Evolutionary conservation across 495 filamentous ascomycete species (phyloP).

Genomic region (Aspergillus sclerotioniger): DNA sequence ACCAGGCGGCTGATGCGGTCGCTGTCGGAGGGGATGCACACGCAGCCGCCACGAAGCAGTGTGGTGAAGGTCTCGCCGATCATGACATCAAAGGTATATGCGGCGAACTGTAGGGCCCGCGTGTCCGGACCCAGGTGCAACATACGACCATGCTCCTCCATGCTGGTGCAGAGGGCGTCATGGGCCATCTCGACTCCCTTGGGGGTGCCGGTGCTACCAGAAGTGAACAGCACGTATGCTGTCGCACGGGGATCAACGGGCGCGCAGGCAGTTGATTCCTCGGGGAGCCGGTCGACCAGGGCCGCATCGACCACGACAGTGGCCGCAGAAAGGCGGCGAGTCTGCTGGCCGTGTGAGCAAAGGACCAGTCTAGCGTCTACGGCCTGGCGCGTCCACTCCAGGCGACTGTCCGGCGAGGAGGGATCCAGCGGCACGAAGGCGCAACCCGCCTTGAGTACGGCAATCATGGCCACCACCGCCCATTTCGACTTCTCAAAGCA

Average conservation of each 20-base stretch:
- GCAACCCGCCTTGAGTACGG: slow-evolving; percentile 47
- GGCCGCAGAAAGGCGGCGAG: not conserved
- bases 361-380: slow-evolving; percentile 43
- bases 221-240: slow-evolving; percentile 36
- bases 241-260: slow-evolving; percentile 2
- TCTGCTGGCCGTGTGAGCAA: slow-evolving; percentile 28
- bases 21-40: slow-evolving; percentile 34
- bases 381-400: slow-evolving; percentile 40
- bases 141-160: not conserved
- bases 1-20: slow-evolving; percentile 35
- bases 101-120: slow-evolving; percentile 25
- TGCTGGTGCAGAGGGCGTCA: slow-evolving; percentile 9
- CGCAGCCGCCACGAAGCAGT: slow-evolving; percentile 30
- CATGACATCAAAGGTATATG: slow-evolving; percentile 32
- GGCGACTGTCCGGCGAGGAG: slow-evolving; percentile 30
- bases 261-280: not conserved
- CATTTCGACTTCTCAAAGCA: slow-evolving; percentile 46
- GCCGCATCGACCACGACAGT: not conserved
- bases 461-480: slow-evolving; percentile 37
- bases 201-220: slow-evolving; percentile 40
- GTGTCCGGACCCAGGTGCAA: not conserved
- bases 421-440: slow-evolving; percentile 51
- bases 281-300: slow-evolving; percentile 12
- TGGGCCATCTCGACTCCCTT: slow-evolving; percentile 46
- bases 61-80: slow-evolving; percentile 26